Conservation (phyloP, 768 basidiomycete species). For the Dioszegia aurantiaca region DNA sequence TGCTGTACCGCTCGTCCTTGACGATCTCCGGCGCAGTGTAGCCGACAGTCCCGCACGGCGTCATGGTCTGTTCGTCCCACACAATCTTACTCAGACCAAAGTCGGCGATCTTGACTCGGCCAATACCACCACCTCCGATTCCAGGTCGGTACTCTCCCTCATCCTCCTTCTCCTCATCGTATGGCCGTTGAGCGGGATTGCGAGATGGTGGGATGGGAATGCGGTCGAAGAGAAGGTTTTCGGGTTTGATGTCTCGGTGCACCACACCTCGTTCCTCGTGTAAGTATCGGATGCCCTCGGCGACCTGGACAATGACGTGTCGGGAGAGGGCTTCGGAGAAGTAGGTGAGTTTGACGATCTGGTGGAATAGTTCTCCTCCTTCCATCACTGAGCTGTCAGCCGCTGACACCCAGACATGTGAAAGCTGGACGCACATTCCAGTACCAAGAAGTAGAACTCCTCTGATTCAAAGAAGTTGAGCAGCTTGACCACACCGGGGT, state of each 20-base stretch:
- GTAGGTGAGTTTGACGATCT: slow-evolving; percentile 87
- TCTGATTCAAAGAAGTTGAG: slow-evolving; percentile 84
- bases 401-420: background rate
- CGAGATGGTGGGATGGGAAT: slow-evolving; percentile 89
- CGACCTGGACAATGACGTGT: slow-evolving; percentile 92
- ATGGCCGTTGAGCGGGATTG: slow-evolving; percentile 69
- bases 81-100: slow-evolving; percentile 96
- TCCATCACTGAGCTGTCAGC: slow-evolving; percentile 69
- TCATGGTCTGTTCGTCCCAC: slow-evolving; percentile 99
- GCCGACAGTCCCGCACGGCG: slow-evolving; percentile 98
- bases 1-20: slow-evolving; percentile 71
- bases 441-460: slow-evolving; percentile 89
- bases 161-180: slow-evolving; percentile 97
- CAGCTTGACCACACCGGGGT: slow-evolving; percentile 89
- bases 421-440: slow-evolving; percentile 67
- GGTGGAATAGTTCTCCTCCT: slow-evolving; percentile 86
- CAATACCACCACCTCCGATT: slow-evolving; percentile 93
- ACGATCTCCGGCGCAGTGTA: slow-evolving; percentile 99
- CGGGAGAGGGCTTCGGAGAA: slow-evolving; percentile 96
- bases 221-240: slow-evolving; percentile 88
- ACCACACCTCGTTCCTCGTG: slow-evolving; percentile 98
- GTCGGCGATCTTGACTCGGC: slow-evolving; percentile 96
- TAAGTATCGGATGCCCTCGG: slow-evolving; percentile 83
- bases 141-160: slow-evolving; percentile 93
- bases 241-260: slow-evolving; percentile 99